Evolutionary conservation across 371 early-diverging fungal species (phyloP).

Genomic region (Catenaria anguillulae): DNA sequence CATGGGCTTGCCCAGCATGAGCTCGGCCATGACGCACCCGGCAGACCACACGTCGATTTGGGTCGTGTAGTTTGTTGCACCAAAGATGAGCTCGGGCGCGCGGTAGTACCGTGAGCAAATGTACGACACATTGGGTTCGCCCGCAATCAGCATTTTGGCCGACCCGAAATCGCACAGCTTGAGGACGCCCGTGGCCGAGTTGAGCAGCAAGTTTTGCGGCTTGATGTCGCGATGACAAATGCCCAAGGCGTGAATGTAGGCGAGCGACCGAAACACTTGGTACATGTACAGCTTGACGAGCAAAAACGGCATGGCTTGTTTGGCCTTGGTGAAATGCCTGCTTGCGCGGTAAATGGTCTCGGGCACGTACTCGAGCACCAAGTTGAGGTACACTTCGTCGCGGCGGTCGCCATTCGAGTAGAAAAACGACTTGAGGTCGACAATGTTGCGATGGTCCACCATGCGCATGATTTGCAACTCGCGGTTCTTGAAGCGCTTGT

Average conservation of each 20-base stretch:
- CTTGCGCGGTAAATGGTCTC: slow-evolving; percentile 83
- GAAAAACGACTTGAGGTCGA: slow-evolving; percentile 69
- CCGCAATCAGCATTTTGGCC: slow-evolving; percentile 84
- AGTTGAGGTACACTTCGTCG: slow-evolving; percentile 84
- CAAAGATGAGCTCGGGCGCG: slow-evolving; percentile 96
- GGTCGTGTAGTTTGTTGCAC: slow-evolving; percentile 85
- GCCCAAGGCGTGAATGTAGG: slow-evolving; percentile 85
- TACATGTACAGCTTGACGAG: slow-evolving; percentile 92
- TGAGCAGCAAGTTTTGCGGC: slow-evolving; percentile 94
- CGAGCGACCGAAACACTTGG: slow-evolving; percentile 86
- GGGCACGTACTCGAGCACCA: slow-evolving; percentile 84
- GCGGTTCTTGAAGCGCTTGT: slow-evolving; percentile 92
- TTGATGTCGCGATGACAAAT: slow-evolving; percentile 95
- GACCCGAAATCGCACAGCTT: slow-evolving; percentile 99
- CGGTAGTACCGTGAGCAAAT: slow-evolving; percentile 98
- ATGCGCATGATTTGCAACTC: slow-evolving; percentile 90
- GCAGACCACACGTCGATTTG: slow-evolving; percentile 97
- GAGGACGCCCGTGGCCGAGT: slow-evolving; percentile 70
- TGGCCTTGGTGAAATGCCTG: slow-evolving; percentile 68
- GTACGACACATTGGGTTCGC: slow-evolving; percentile 93
- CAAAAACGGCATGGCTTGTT: slow-evolving; percentile 84
- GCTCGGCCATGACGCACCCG: slow-evolving; percentile 98
- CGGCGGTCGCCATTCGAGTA: slow-evolving; percentile 47
- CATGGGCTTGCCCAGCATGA: slow-evolving; percentile 87
- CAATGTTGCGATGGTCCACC: slow-evolving; percentile 77